Evolutionary conservation across 2,329 filamentous ascomycete genomes (phyloP), one percentile per base, ranked within the genome.

Genomic region (Microthyrium microscopicum): DNA sequence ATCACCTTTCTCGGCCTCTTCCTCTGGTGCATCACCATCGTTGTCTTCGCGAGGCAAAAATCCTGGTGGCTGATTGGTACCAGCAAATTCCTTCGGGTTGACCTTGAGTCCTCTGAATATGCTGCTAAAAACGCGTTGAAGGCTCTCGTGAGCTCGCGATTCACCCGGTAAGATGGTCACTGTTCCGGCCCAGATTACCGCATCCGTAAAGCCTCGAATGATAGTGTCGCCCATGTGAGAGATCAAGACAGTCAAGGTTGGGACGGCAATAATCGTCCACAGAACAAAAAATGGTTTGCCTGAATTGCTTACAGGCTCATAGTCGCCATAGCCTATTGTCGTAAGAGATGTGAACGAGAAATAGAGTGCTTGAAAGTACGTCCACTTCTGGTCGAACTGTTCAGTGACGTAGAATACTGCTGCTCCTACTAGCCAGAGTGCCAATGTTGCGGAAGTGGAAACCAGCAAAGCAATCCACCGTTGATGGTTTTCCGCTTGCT

Each of bases 281-380:
- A 70, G 60, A 2, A 70, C 62, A 42, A 69, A 70, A 41, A 70
- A 69, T 2, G 63, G 55, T 42, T 61, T 65, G 6, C 62, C 63
- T 9, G 60, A 55, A 40, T 68, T 68, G 32, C 56, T 61, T 11
- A 50, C 47, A 0, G 58, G 60, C 2, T 50, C 48, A 16, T 57
- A 51, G 40, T 69, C 64, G 19, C 66, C 66, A 40, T 70, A 70
- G 2, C 66, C 66, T 28, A 70, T 66, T 0, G 66, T 70, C 18
- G 68, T 44, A 8, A 70, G 56, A 4, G 57, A 59, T 0, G 57
- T 60, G 41, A 65, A 70, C 4, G 61, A 51, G 42, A 69, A 70
- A 44, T 70, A 70, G 1, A 70, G 45, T 1, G 58, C 50, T 4
- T 58, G 46, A 38, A 68, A 68, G 45, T 69, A 69, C 3, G 54